Evolutionary conservation across 2,329 filamentous ascomycete species (phyloP).

Genomic region (Monilinia laxa): DNA sequence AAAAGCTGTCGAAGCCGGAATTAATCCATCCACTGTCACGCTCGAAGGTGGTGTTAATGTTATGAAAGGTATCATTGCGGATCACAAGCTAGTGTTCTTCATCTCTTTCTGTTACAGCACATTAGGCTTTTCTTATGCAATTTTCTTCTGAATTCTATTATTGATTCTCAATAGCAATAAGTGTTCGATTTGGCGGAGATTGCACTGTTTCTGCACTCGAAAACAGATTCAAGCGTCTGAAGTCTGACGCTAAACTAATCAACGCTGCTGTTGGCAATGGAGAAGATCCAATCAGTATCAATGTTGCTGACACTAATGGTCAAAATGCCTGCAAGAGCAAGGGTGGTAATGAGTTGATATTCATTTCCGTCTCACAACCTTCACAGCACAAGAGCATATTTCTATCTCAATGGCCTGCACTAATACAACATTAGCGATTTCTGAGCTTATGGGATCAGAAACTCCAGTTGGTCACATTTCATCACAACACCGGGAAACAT

Average conservation of each 20-base stretch:
- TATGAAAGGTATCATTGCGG: constrained; percentile 29
- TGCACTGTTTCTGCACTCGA: constrained; percentile 42
- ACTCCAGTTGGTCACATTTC: constrained; percentile 2
- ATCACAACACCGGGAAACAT: constrained; percentile 13
- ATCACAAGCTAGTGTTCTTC: neutral
- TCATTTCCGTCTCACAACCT: constrained; percentile 20
- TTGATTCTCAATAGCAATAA: constrained; percentile 30
- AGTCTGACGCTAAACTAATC: constrained; percentile 43
- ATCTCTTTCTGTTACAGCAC: neutral
- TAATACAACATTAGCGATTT: constrained; percentile 1
- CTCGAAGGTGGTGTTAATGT: constrained; percentile 21
- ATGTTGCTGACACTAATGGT: constrained; percentile 30
- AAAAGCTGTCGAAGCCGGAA: constrained; percentile 31
- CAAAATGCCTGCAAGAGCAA: constrained; percentile 15
- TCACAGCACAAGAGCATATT: constrained; percentile 19
- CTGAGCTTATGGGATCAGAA: constrained; percentile 13
- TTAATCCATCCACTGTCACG: constrained; percentile 30
- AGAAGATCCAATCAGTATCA: constrained; percentile 42
- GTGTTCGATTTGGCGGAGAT: constrained; percentile 39
- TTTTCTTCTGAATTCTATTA: constrained; percentile 26
- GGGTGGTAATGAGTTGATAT: constrained; percentile 21
- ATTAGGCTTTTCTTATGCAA: neutral
- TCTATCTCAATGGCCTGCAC: neutral
- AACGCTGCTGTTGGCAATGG: constrained; percentile 36
- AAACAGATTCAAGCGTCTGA: constrained; percentile 45